These are phyloP conservation scores for Proliferodiscus dingleyae DNA, from an alignment of 2,329 filamentous ascomycete genomes.

Conservation along the genomic window DNA sequence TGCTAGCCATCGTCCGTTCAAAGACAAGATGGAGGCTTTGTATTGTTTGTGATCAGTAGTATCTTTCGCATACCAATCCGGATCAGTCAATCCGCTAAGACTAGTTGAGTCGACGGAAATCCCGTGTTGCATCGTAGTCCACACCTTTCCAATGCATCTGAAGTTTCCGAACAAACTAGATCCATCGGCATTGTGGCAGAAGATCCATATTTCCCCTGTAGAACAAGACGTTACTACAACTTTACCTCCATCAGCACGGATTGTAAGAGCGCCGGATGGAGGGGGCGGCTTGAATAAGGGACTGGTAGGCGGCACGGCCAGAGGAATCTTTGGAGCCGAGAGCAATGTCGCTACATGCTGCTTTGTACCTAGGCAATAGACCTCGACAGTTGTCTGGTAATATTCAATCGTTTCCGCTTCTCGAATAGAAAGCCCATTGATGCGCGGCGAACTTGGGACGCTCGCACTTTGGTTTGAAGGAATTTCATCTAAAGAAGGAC, in stretches of 20 bases:
- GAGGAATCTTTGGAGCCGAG: conserved; percentile 57
- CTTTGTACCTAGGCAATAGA: conserved; percentile 79
- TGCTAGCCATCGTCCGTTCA: conserved; percentile 71
- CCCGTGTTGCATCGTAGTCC: conserved; percentile 75
- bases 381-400: conserved; percentile 83
- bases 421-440: conserved; percentile 32
- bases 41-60: conserved; percentile 33
- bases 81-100: conserved; percentile 20
- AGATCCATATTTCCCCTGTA: conserved; percentile 87
- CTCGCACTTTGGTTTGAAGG: conserved; percentile 18
- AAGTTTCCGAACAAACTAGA: conserved; percentile 10
- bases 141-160: conserved; percentile 78
- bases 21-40: conserved; percentile 61
- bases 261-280: conserved; percentile 66
- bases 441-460: conserved; percentile 33
- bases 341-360: conserved; percentile 69
- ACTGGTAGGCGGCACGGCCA: conserved; percentile 54
- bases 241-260: conserved; percentile 68
- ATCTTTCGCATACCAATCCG: conserved; percentile 37
- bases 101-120: conserved; percentile 35
- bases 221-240: conserved; percentile 72
- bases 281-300: conserved; percentile 63
- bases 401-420: conserved; percentile 43
- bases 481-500: conserved; percentile 18
- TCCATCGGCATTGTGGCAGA: conserved; percentile 47